These are phyloP conservation scores for Albatrellus ellisii DNA, from an alignment of 768 basidiomycete genomes.

Conservation along the genomic window DNA sequence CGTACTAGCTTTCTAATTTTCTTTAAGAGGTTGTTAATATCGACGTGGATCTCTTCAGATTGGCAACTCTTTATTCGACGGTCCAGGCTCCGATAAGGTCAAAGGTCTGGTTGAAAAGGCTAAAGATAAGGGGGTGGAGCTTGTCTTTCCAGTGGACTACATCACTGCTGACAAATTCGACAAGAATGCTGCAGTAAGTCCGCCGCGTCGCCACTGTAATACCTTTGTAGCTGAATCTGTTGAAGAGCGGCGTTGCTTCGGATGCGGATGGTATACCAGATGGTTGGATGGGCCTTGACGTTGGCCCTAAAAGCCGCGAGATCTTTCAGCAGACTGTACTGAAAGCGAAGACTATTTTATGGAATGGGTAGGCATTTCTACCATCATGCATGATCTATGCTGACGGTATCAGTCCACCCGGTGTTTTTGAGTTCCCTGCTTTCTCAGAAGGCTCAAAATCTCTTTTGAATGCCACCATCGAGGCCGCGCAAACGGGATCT, in stretches of 20 bases:
- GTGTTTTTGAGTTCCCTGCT: slow-evolving; percentile 93
- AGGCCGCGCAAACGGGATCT: slow-evolving; percentile 75
- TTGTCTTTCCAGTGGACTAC: slow-evolving; percentile 94
- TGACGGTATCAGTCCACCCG: slow-evolving; percentile 58
- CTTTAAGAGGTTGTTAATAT: too few relatives aligned
- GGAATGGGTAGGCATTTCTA: slow-evolving; percentile 62
- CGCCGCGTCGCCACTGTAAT: neutral
- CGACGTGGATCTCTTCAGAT: slow-evolving; percentile 39
- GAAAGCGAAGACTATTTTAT: slow-evolving; percentile 89
- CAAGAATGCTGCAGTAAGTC: slow-evolving; percentile 70
- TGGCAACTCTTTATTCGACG: slow-evolving; percentile 89
- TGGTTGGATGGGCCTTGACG: slow-evolving; percentile 93
- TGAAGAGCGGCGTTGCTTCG: slow-evolving; percentile 71
- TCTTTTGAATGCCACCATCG: slow-evolving; percentile 74
- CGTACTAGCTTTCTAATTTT: slow-evolving; percentile 13
- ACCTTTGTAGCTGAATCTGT: slow-evolving; percentile 1
- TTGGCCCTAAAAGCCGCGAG: slow-evolving; percentile 71
- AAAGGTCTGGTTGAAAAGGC: slow-evolving; percentile 79
- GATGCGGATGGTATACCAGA: slow-evolving; percentile 81
- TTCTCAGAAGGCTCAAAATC: slow-evolving; percentile 80
- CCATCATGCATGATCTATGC: neutral
- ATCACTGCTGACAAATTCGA: slow-evolving; percentile 92
- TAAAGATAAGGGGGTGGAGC: slow-evolving; percentile 78
- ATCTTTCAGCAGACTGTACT: slow-evolving; percentile 71
- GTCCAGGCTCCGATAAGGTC: slow-evolving; percentile 81